Base-by-base conservation (phyloP, 2,329 filamentous ascomycete species). In the Acrocalymma vagum region DNA sequence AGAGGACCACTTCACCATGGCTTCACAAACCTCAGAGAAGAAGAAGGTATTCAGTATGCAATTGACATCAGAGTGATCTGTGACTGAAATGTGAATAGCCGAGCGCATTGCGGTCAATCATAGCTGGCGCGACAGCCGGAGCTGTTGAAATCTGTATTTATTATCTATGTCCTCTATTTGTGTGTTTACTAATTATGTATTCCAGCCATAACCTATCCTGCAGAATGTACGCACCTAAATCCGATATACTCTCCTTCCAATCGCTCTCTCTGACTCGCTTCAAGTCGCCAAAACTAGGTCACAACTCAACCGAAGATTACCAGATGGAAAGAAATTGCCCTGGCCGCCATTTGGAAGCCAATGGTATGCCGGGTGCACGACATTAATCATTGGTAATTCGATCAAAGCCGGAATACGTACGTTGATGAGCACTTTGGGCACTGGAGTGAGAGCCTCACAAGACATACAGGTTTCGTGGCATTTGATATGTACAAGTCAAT, bases 311-410 rank as follows among this genome's bases (percentile, higher is more conserved):
- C 84, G 87, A 56, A 84, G 86, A 58, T 78, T 97, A 62, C 79
- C 88, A 32, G 85, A 87, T 39, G 87, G 86, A 30, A 79, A 95
- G 77, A 96, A 95, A 76, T 81, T 96, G 20, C 91, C 93, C 37
- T 96, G 90, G 88, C 94, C 94, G 28, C 89, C 90, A 9, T 97
- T 97, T 63, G 94, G 94, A 32, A 78, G 75, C 58, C 90, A 95
- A 71, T 99, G 94, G 94, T 99, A 99, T 71, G 93, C 94, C 9
- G 94, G 94, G 24, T 99, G 94, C 76, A 97, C 94, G 30, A 97
- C 94, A 18, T 75, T 96, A 67, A 95, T 99, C 45, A 90, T 97
- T 56, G 94, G 94, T 47, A 99, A 99, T 74, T 95, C 91, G 37
- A 80, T 94, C 67, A 99, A 99, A 77, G 94, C 94, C 24, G 94